A percentile compares a stretch with the other conserved stretches of the same genome.
Evolutionary conservation across 495 filamentous ascomycete species (phyloP).

Genomic region (Hyphodiscus hymeniophilus): DNA sequence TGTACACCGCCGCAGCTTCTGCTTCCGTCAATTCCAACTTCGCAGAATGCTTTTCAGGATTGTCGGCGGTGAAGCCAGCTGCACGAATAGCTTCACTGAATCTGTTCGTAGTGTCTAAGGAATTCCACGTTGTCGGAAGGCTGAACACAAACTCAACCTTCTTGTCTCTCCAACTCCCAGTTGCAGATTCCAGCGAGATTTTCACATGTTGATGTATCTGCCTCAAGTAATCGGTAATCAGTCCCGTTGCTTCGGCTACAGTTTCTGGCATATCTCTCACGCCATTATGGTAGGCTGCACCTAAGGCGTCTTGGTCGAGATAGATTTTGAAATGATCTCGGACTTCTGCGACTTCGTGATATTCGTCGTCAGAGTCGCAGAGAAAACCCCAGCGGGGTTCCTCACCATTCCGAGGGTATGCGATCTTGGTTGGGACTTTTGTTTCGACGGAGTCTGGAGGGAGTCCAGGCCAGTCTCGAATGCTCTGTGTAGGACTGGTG

Average conservation of each 20-base stretch:
- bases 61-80: constrained; percentile 42
- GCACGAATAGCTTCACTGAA: constrained; percentile 39
- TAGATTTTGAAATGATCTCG: constrained; percentile 1
- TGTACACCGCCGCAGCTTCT: constrained; percentile 52
- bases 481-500: not conserved
- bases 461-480: not conserved
- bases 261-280: not conserved
- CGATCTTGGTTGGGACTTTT: not conserved
- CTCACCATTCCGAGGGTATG: not conserved
- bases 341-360: too few species aligned
- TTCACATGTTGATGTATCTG: constrained; percentile 48
- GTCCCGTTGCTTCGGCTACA: constrained; percentile 24
- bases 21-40: constrained; percentile 56
- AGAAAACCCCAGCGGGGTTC: not conserved
- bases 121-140: constrained; percentile 59
- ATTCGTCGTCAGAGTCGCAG: not conserved
- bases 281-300: not conserved
- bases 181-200: constrained; percentile 32
- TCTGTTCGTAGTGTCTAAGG: constrained; percentile 44
- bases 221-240: constrained; percentile 47
- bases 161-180: constrained; percentile 36
- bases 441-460: not conserved
- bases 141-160: constrained; percentile 57
- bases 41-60: constrained; percentile 36
- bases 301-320: not conserved